Percentiles rank a stretch among this genome's conserved stretches.
Conservation (phyloP, 2,329 filamentous ascomycete genomes). For the Cladosporium sp. region DNA sequence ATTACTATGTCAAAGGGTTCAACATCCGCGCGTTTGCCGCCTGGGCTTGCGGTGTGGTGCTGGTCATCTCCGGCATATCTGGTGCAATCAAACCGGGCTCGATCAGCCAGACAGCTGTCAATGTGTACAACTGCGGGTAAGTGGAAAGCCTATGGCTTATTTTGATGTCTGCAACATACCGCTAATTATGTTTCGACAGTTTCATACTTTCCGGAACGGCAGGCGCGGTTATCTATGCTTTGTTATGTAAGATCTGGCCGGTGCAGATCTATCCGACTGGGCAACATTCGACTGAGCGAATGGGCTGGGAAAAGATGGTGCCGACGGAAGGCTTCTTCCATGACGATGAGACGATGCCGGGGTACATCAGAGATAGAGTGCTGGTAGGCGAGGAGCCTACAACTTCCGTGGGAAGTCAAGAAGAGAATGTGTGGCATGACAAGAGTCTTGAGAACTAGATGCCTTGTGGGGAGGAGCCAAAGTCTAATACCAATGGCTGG, state of each 20-base stretch:
- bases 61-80: constrained; percentile 26
- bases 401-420: not conserved
- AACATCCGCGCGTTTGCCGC: constrained; percentile 27
- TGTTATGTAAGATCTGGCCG: constrained; percentile 22
- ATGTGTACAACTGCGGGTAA: constrained; percentile 26
- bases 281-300: constrained; percentile 16
- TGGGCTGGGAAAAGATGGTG: constrained; percentile 26
- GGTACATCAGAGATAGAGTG: constrained; percentile 21
- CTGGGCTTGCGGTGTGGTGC: constrained; percentile 25
- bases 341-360: constrained; percentile 25
- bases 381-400: constrained; percentile 21
- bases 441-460: too few species aligned
- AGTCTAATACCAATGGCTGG: not conserved
- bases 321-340: constrained; percentile 27
- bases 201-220: constrained; percentile 25
- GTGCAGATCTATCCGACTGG: constrained; percentile 26
- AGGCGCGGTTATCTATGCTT: constrained; percentile 22
- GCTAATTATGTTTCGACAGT: not conserved
- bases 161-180: not conserved
- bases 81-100: constrained; percentile 24
- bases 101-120: constrained; percentile 24
- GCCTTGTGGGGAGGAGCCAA: too few species aligned
- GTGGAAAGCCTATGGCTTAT: not conserved
- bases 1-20: constrained; percentile 26
- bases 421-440: not conserved